Base-by-base conservation (phyloP, 1,284 basidiomycete species). In the Boletus subluridellus region DNA sequence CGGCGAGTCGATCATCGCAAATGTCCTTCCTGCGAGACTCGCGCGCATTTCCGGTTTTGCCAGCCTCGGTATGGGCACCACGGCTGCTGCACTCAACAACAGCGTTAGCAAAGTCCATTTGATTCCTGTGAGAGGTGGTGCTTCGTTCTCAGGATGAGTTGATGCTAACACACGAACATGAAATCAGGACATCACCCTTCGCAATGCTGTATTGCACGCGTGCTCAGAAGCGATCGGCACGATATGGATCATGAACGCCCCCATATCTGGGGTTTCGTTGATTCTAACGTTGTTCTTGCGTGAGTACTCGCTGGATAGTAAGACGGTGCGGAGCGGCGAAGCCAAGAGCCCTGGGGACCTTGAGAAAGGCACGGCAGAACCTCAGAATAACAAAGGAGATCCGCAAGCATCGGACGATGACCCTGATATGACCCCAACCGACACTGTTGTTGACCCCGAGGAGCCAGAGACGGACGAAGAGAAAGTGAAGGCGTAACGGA, bases 211-310 rank as follows among this genome's bases (percentile, higher is more conserved):
- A 21, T 63, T 21, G 21, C 21, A 21, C 21, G 21, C 21, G 21
- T 21, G 21, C 21, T 21, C 21, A 21, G 21, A 21, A 21, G 21
- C 89, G 0, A 84, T 94, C 39, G 78, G 78, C 61, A 81, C 77
- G 45, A 86, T 93, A 55, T 94, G 92, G 90, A 70, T 90, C 57
- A 81, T 87, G 28, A 79, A 78, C 66, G 83, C 83, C 4, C 86
- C 88, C 0, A 68, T 89, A 15, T 45, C 81, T 15, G 86, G 83
- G 17, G 75, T 77, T 34, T 78, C 80, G 28, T 76, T 89, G 62
- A 61, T 90, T 34, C 75, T 89, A 72, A 73, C 76, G 5, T 68
- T 89, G 5, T 84, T 87, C 67, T 57, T 90, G 37, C 78, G 82
- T 46, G 74, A 74, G 45, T 90, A 90, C 70, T 80, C 84, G n/a